phyloP scores from a whole-genome alignment of 345 rosid species.

The Corchorus olitorius region DNA sequence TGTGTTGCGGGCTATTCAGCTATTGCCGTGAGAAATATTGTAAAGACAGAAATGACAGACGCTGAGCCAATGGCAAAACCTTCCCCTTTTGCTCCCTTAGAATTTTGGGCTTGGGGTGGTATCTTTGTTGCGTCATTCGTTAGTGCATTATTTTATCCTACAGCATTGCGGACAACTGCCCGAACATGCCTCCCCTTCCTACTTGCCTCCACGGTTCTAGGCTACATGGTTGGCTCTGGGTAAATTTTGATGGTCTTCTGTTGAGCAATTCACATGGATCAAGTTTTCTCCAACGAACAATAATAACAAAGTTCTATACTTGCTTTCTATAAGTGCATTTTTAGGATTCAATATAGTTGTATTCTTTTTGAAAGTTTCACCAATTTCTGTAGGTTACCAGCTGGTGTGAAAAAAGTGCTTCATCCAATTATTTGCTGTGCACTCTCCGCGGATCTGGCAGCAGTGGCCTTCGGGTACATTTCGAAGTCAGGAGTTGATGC shows the following conservation, averaged over 20 bases:
- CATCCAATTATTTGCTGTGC: constrained; percentile 92
- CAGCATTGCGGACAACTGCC: constrained; percentile 74
- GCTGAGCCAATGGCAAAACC: constrained; percentile 96
- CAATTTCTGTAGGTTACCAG: constrained; percentile 65
- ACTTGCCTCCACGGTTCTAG: constrained; percentile 85
- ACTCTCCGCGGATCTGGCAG: constrained; percentile 80
- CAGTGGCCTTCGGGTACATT: constrained; percentile 77
- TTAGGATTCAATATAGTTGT: background rate
- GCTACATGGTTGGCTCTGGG: constrained; percentile 88
- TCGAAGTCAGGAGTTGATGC: constrained; percentile 82
- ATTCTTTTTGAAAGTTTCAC: background rate
- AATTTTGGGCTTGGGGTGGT: constrained; percentile 81
- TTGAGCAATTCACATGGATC: background rate
- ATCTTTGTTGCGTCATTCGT: constrained; percentile 70
- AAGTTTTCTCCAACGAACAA: background rate
- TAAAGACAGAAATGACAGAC: constrained; percentile 80
- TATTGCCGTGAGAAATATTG: constrained; percentile 77
- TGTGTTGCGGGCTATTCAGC: constrained; percentile 91
- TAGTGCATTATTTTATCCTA: constrained; percentile 64
- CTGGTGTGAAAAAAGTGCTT: constrained; percentile 66
- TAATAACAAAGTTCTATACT: background rate
- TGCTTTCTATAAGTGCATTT: background rate
- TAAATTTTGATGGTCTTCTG: constrained; percentile 35
- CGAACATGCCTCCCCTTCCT: constrained; percentile 90
- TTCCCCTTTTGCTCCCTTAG: constrained; percentile 67